Evolutionary conservation across 331 rosid species (phyloP), one percentile per base, ranked within the genome.

Genomic region (Acacia concinna): DNA sequence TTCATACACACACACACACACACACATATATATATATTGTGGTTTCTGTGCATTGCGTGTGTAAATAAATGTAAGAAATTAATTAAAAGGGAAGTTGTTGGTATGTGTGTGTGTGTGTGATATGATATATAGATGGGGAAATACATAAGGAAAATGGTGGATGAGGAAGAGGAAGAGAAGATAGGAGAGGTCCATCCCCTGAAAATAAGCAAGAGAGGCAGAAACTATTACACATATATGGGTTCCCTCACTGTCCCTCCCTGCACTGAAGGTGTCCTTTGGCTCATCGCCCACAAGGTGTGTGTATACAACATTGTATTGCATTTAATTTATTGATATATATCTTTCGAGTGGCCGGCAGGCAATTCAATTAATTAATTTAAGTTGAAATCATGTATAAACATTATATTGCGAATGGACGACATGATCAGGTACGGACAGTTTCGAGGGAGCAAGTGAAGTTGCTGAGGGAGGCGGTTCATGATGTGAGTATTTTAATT

Each of bases 171-270:
- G 59, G 90, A 81, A 54, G 66, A 37, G 68, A 71, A 47, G 0
- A 65, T 82, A 54, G 97, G 95, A 43, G 32, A 62, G 51, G 8
- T 86, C 28, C 80, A 90, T 79, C 97, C 98, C 0, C 47, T 66
- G 23, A 72, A 77, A 17, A 85, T 92, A 32, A 86, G 81, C 68
- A 11, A 79, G 27, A 67, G 75, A 60, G 86, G 90, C 38, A 86
- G 72, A 54, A 86, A 79, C 40, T 91, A 87, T 32, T 93, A 81
- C 54, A 93, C 85, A 82, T 91, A 93, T 63, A 54, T 82, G 71
- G 98, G 97, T 4, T 93, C 97, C 13, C 95, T 91, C 82, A 93
- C 97, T 14, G 79, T 78, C 46, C 98, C 97, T 82, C 98, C 97
- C 49, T 91, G 98, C 60, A 85, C 90, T 8, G 89, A 91, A 85